Conservation (phyloP, 305 asterid species). For the Vinca major region DNA sequence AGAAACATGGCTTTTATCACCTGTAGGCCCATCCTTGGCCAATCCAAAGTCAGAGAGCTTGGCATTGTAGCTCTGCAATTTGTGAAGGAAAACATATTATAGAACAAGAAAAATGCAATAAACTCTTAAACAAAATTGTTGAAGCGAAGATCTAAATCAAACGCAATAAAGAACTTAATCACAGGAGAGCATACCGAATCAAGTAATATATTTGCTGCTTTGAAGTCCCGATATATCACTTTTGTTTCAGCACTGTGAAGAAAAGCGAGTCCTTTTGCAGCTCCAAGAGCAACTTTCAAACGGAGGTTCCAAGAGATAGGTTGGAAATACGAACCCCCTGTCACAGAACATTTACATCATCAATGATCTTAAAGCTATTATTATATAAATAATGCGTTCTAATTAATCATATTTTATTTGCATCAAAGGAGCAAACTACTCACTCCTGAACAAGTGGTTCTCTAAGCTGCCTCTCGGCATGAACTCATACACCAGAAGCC, state of each 20-base stretch:
- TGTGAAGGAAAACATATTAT: constrained; percentile 8
- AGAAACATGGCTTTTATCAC: constrained; percentile 80
- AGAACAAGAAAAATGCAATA: background rate
- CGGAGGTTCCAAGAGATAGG: constrained; percentile 82
- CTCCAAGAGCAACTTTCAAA: constrained; percentile 71
- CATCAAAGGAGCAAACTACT: constrained; percentile 21
- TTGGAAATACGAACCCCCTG: constrained; percentile 83
- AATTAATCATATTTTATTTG: background rate
- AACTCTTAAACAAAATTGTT: background rate
- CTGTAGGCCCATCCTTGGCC: constrained; percentile 92
- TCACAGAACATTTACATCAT: background rate
- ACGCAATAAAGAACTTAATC: background rate
- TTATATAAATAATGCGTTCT: background rate
- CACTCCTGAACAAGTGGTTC: constrained; percentile 76
- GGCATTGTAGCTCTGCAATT: constrained; percentile 65
- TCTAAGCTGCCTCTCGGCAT: constrained; percentile 90
- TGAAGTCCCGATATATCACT: constrained; percentile 88
- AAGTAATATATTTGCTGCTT: constrained; percentile 74
- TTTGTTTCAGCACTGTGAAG: constrained; percentile 70
- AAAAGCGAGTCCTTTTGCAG: constrained; percentile 87
- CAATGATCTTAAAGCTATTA: background rate
- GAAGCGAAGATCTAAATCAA: background rate
- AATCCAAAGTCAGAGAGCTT: constrained; percentile 91
- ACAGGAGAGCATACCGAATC: constrained; percentile 46
- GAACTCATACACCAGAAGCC: constrained; percentile 76